Conservation (phyloP, 2,329 filamentous ascomycete genomes). For the Aspergillus sojae region DNA sequence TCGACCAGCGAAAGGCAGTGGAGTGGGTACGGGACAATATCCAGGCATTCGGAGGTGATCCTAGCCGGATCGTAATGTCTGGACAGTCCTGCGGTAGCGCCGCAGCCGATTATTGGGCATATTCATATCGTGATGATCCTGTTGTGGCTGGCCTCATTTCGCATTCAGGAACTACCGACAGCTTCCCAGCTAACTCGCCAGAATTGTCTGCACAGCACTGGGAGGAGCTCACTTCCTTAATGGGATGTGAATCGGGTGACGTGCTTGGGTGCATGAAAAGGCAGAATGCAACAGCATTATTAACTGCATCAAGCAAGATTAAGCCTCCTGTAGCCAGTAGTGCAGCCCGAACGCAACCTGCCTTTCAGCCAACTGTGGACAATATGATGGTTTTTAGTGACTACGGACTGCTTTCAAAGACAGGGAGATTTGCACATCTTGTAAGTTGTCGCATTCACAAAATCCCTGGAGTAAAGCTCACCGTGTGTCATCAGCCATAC, state of each 20-base stretch:
- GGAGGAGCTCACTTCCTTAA: conserved; percentile 9
- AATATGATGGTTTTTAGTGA: conserved; percentile 45
- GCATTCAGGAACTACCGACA: conserved; percentile 43
- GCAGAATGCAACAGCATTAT: conserved; percentile 31
- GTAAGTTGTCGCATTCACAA: background rate
- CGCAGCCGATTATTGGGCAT: conserved; percentile 33
- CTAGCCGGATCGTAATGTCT: conserved; percentile 48
- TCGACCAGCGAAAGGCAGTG: conserved; percentile 56
- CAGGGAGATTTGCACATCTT: background rate
- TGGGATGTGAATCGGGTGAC: background rate
- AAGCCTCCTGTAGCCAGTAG: conserved; percentile 30
- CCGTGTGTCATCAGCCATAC: conserved; percentile 33
- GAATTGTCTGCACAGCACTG: conserved; percentile 43
- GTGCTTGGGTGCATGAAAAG: conserved; percentile 8
- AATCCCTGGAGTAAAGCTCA: background rate
- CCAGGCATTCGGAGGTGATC: conserved; percentile 54
- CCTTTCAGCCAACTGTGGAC: conserved; percentile 50
- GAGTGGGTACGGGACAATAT: conserved; percentile 58
- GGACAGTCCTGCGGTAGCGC: conserved; percentile 49
- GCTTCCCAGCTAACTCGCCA: conserved; percentile 47
- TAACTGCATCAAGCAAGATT: conserved; percentile 39
- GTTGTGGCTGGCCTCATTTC: conserved; percentile 42
- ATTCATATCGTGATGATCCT: conserved; percentile 38
- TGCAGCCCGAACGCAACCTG: conserved; percentile 23
- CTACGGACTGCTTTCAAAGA: conserved; percentile 29